Evolutionary conservation across 495 filamentous ascomycete species (phyloP).

Genomic region (Mytilinidion resinicola): DNA sequence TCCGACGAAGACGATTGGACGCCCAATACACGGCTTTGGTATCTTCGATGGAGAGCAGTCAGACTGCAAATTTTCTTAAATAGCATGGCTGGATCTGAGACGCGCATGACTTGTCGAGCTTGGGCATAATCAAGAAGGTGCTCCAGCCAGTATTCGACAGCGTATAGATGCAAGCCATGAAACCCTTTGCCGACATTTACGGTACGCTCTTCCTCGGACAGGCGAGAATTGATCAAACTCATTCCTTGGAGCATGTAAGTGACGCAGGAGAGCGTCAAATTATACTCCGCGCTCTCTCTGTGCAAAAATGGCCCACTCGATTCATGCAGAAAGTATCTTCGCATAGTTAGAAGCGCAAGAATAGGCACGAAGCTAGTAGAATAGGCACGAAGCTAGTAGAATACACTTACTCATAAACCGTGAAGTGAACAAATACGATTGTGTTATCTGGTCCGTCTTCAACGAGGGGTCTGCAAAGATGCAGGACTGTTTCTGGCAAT

Average conservation of each 20-base stretch:
- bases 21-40: neutral
- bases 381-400: neutral
- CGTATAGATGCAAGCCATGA: neutral
- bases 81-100: neutral
- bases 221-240: neutral
- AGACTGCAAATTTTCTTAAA: neutral
- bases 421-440: constrained; percentile 4
- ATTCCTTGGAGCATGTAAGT: neutral
- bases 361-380: too few relatives aligned
- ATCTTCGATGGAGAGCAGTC: neutral
- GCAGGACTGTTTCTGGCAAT: neutral
- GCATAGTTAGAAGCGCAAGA: neutral
- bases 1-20: too few relatives aligned
- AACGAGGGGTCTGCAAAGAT: neutral
- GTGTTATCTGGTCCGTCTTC: neutral
- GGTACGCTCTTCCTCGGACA: neutral
- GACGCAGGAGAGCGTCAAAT: neutral
- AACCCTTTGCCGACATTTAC: neutral
- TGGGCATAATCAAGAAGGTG: neutral
- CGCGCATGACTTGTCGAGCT: neutral
- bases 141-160: constrained; percentile 1
- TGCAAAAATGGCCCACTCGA: neutral
- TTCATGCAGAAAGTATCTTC: neutral
- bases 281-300: neutral
- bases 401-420: neutral